Evolutionary conservation across 2,329 filamentous ascomycete genomes (phyloP).

Genomic region (Paraconiothyrium brasiliense): DNA sequence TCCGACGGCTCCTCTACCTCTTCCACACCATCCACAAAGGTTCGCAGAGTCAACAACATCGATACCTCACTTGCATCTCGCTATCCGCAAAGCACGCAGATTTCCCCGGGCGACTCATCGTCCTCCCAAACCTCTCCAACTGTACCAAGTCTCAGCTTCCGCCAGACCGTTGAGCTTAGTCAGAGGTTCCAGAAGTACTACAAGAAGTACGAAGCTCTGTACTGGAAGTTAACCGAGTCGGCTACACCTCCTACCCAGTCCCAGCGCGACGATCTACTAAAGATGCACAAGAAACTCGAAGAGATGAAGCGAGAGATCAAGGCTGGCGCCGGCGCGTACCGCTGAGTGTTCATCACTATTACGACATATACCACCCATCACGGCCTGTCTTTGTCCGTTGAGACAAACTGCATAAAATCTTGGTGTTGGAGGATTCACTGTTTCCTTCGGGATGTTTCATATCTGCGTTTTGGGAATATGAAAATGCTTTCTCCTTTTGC

Average conservation of each 20-base stretch:
- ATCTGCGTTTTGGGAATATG: slow-evolving; percentile 9
- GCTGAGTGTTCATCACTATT: slow-evolving; percentile 21
- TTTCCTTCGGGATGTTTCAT: slow-evolving; percentile 11
- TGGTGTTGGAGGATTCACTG: slow-evolving; percentile 10
- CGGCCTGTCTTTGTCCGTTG: slow-evolving; percentile 11
- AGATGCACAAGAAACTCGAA: slow-evolving; percentile 63
- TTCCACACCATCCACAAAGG: slow-evolving; percentile 41
- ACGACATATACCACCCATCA: slow-evolving; percentile 8
- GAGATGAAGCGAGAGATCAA: slow-evolving; percentile 68
- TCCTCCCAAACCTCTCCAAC: slow-evolving; percentile 46
- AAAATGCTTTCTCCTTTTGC: slow-evolving; percentile 22
- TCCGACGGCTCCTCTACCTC: slow-evolving; percentile 49
- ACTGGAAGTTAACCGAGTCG: slow-evolving; percentile 56
- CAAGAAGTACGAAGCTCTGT: slow-evolving; percentile 65
- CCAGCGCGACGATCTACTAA: slow-evolving; percentile 63
- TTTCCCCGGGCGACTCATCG: slow-evolving; percentile 46
- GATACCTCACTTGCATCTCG: slow-evolving; percentile 48
- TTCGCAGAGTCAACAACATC: slow-evolving; percentile 46
- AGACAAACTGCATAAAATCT: slow-evolving; percentile 21
- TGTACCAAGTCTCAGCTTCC: slow-evolving; percentile 50
- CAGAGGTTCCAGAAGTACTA: slow-evolving; percentile 67
- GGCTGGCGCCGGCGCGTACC: slow-evolving; percentile 44
- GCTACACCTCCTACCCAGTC: slow-evolving; percentile 56
- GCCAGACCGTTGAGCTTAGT: slow-evolving; percentile 57
- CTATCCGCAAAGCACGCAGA: slow-evolving; percentile 44